Conservation (phyloP, 257 asterid species). For the Anisodus acutangulus region DNA sequence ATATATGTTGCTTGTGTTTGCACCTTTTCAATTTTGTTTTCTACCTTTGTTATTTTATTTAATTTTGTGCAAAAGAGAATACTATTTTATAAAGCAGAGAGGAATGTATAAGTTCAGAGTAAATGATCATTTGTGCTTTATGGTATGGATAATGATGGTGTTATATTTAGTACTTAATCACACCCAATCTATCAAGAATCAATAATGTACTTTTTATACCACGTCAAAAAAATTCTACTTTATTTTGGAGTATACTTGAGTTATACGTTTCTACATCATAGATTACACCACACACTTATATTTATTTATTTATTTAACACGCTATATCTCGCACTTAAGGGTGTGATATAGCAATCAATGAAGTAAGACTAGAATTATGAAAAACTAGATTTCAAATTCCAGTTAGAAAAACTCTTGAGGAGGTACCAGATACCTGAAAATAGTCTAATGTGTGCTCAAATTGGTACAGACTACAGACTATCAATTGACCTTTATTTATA, state of each 20-base stretch:
- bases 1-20: constrained; percentile 15
- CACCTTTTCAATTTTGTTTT: background rate
- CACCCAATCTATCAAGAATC: background rate
- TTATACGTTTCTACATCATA: background rate
- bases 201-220: background rate
- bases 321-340: no score
- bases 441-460: background rate
- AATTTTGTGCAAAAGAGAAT: background rate
- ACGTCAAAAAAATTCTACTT: no score
- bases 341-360: no score
- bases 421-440: no score
- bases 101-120: background rate
- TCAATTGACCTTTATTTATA: no score
- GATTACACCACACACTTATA: background rate
- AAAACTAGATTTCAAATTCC: no score
- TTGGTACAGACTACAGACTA: no score
- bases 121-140: background rate
- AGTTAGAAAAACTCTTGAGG: no score
- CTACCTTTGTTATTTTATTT: background rate
- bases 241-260: background rate
- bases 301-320: no score
- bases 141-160: background rate
- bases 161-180: background rate
- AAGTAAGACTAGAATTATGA: no score
- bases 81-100: background rate